These are phyloP conservation scores for Tolypocladium pustulatum DNA, from an alignment of 2,329 filamentous ascomycete species.

Conservation along the genomic window DNA sequence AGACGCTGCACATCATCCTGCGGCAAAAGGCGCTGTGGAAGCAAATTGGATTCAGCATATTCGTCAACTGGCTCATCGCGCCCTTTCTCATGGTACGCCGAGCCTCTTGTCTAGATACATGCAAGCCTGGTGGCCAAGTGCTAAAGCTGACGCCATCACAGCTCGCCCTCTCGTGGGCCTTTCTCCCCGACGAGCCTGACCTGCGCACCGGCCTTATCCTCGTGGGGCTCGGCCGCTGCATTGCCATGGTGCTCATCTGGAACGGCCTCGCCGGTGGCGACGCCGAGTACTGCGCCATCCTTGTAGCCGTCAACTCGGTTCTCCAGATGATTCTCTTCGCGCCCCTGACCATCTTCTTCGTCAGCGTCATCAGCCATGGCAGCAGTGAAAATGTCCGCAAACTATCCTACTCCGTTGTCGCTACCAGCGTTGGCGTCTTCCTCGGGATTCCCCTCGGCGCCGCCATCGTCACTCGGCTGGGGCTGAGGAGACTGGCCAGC, in stretches of 20 bases:
- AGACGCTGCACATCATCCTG: constrained; percentile 60
- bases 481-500: constrained; percentile 43
- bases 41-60: constrained; percentile 65
- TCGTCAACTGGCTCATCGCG: constrained; percentile 76
- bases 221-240: constrained; percentile 76
- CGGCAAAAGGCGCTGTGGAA: constrained; percentile 55
- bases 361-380: constrained; percentile 53
- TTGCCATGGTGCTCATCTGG: constrained; percentile 82
- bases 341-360: constrained; percentile 57
- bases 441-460: constrained; percentile 74
- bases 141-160: constrained; percentile 15
- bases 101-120: constrained; percentile 5
- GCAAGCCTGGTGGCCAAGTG: too few relatives aligned
- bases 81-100: constrained; percentile 64
- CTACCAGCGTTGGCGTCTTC: constrained; percentile 74
- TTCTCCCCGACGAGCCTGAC: constrained; percentile 46
- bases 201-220: constrained; percentile 63
- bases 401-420: constrained; percentile 53
- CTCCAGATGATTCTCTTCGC: constrained; percentile 67
- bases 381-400: constrained; percentile 17
- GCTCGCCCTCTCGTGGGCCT: constrained; percentile 59
- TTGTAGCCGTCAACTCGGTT: constrained; percentile 65
- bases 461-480: constrained; percentile 64
- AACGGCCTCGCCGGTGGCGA: constrained; percentile 61
- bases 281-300: constrained; percentile 70